These are phyloP conservation scores for Mucor racemosus DNA, from an alignment of 371 early-diverging fungal genomes.

Conservation along the genomic window DNA sequence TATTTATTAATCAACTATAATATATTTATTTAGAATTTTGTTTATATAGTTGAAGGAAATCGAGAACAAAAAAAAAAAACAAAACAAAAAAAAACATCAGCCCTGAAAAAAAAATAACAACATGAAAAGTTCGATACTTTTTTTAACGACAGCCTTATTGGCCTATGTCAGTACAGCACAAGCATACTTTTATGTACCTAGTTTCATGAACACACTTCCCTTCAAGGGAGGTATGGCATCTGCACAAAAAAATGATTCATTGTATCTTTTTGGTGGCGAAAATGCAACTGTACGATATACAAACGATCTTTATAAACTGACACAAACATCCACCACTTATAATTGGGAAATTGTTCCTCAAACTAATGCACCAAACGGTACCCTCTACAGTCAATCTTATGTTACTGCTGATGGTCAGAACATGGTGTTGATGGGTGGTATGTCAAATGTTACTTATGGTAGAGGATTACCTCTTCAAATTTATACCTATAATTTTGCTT, in stretches of 20 bases:
- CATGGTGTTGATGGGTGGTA: constrained; percentile 32
- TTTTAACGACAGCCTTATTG: constrained; percentile 16
- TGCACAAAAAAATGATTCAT: constrained; percentile 30
- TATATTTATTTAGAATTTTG: neutral
- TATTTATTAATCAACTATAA: neutral
- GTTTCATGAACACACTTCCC: constrained; percentile 28
- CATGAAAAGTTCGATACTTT: constrained; percentile 16
- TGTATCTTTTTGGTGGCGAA: constrained; percentile 41
- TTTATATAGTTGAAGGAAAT: neutral
- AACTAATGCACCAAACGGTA: constrained; percentile 24
- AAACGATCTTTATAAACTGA: constrained; percentile 31
- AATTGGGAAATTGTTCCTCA: constrained; percentile 30
- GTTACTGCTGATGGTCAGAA: constrained; percentile 24
- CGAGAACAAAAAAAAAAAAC: neutral
- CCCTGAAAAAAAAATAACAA: constrained; percentile 7
- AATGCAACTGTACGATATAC: constrained; percentile 27
- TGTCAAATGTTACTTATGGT: constrained; percentile 16
- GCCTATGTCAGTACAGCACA: constrained; percentile 12
- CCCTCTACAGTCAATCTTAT: constrained; percentile 26
- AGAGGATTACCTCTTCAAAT: constrained; percentile 19
- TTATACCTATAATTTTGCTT: constrained; percentile 22
- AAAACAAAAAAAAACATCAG: constrained; percentile 3
- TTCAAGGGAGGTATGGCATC: constrained; percentile 36
- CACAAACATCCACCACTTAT: constrained; percentile 25
- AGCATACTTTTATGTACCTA: constrained; percentile 36